Evolutionary conservation across 169 alveolate genomes (phyloP), one percentile per base, ranked within the genome.

Genomic region (Eimeria necatrix): DNA sequence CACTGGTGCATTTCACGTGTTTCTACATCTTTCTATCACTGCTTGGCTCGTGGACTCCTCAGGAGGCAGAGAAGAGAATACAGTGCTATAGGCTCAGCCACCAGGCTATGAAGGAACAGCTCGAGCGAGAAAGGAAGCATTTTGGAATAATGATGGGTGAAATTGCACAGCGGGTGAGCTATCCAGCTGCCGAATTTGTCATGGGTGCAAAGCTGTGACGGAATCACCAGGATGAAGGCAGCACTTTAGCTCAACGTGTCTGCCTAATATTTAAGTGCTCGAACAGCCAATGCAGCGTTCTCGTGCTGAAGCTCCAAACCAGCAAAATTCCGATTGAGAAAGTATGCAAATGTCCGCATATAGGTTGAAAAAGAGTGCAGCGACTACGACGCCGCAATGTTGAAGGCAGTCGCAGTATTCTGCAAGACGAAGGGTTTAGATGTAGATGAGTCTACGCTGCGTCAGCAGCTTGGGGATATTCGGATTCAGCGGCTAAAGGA

Each of bases 321-420:
- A 32, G 41, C 41, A 32, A 32, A 32, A 32, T 32, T 32, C 41
- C 41, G 41, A 2, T 32, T 0, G 41, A 0, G 41, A 32, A 32
- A 32, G 41, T 32, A 32, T 2, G 41, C 41, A 32, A 32, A 32
- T 32, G 41, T 32, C 41, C 41, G 56, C 14, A 32, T 26, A 51
- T 80, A 84, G 91, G 91, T 84, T 56, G 91, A 84, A 59, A 84
- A 84, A 56, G 91, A 84, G 78, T 84, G 91, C 91, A 84, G 91
- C 60, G 91, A 84, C 12, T 84, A 84, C 78, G 91, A 84, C 41
- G 26, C 91, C 10, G 91, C 91, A 56, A 84, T 84, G 91, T 20
- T 84, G 41, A 84, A 84, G 78, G 91, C 91, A 22, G 76, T 84
- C 5, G 91, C 78, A 16, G 91, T 84, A 59, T 84, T 84, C 76